These are phyloP conservation scores for Phytophthora sojae DNA, from an alignment of 352 stramenopile species.

Conservation along the genomic window DNA sequence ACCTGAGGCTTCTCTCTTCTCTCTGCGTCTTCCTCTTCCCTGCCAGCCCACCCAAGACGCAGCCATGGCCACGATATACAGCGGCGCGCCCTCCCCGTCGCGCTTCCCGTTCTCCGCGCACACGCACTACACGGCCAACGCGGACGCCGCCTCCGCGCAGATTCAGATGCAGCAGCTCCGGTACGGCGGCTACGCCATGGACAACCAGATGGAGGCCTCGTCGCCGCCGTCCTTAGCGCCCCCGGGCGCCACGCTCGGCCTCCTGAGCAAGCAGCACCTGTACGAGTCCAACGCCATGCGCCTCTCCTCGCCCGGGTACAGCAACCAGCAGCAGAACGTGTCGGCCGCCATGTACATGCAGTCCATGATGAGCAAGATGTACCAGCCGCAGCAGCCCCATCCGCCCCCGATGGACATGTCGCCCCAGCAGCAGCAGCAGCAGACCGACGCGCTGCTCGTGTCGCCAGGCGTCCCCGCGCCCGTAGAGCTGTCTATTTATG, in stretches of 20 bases:
- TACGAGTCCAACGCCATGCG: conserved; percentile 38
- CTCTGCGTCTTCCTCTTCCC: neutral
- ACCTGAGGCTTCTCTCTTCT: too few species aligned
- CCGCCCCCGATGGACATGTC: conserved; percentile 46
- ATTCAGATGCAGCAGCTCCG: conserved; percentile 69
- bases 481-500: conserved; percentile 86
- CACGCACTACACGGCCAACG: conserved; percentile 73
- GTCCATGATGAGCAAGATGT: conserved; percentile 72
- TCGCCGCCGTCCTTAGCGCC: conserved; percentile 48
- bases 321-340: conserved; percentile 22
- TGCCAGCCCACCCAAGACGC: neutral
- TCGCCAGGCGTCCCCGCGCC: conserved; percentile 76
- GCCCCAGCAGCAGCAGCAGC: conserved; percentile 17
- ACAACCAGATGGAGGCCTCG: conserved; percentile 44
- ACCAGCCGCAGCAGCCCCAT: conserved; percentile 62
- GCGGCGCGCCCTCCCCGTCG: conserved; percentile 56
- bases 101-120: conserved; percentile 70
- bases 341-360: conserved; percentile 63
- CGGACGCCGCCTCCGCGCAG: conserved; percentile 44
- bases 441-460: conserved; percentile 65
- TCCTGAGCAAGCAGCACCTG: conserved; percentile 45
- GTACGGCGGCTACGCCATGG: conserved; percentile 56
- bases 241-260: conserved; percentile 48
- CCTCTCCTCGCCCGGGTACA: conserved; percentile 41
- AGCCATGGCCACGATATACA: conserved; percentile 78